Evolutionary conservation across 371 early-diverging fungal species (phyloP).

Genomic region (Zopfochytrium polystomum): DNA sequence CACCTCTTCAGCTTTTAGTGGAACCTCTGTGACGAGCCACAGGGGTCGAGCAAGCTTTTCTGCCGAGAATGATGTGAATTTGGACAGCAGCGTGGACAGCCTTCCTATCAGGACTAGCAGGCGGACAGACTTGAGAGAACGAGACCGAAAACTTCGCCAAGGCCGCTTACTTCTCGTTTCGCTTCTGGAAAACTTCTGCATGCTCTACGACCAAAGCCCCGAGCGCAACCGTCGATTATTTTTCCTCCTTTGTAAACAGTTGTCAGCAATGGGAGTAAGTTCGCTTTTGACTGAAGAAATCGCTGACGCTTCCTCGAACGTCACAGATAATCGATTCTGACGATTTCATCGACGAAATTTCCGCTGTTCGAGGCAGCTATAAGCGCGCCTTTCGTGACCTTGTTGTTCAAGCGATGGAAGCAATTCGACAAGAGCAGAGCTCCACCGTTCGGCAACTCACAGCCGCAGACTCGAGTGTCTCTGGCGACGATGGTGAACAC

Average conservation of each 20-base stretch:
- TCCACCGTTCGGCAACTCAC: too few relatives aligned
- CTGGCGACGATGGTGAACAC: too few relatives aligned
- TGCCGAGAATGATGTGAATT: too few relatives aligned
- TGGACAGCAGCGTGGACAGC: too few relatives aligned
- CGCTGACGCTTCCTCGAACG: conserved; percentile 13
- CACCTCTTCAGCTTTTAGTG: too few relatives aligned
- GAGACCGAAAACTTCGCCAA: conserved; percentile 29
- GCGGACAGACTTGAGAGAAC: not conserved
- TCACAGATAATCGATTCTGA: conserved; percentile 72
- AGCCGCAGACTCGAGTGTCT: too few relatives aligned
- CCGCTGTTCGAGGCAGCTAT: conserved; percentile 72
- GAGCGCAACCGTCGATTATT: conserved; percentile 80
- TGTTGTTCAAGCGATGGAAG: conserved; percentile 71
- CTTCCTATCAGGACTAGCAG: too few relatives aligned
- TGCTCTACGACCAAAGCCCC: conserved; percentile 77
- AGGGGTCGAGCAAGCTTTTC: too few relatives aligned
- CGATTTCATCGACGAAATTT: conserved; percentile 81
- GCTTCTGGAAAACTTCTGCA: conserved; percentile 68
- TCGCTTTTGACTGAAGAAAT: not conserved
- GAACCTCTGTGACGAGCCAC: too few relatives aligned
- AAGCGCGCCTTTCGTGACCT: conserved; percentile 78
- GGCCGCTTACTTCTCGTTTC: conserved; percentile 36
- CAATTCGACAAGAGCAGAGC: conserved; percentile 48
- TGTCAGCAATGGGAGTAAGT: conserved; percentile 41
- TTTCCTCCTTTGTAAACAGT: conserved; percentile 62